Evolutionary conservation across 2,329 filamentous ascomycete species (phyloP), one percentile per base, ranked within the genome.

Genomic region (Xylariaceae sp.): DNA sequence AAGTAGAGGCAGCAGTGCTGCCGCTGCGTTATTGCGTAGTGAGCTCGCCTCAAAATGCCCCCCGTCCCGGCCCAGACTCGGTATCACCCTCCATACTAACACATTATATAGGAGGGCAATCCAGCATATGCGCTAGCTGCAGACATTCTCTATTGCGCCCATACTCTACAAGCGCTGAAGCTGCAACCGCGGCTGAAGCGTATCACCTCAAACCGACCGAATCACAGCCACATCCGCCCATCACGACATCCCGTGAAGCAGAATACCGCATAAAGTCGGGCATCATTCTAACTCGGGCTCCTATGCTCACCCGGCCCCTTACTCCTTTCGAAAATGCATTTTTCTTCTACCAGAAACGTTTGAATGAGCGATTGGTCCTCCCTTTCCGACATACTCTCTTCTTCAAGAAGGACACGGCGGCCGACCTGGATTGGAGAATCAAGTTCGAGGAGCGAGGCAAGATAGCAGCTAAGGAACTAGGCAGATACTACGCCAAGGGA

Each of bases 291-390:
- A 95, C 92, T 44, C 91, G 95, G 23, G 86, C 95, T 46, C 95
- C 95, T 6, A 80, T 96, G 56, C 81, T 99, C 68, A 98, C 95
- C 21, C 89, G 90, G 64, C 81, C 89, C 59, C 87, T 93, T 51
- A 90, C 89, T 32, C 82, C 90, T 12, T 98, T 99, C 75, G 95
- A 99, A 75, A 89, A 91, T 70, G 83, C 93, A 62, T 98, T 89
- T 77, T 96, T 89, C 81, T 92, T 99, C 73, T 99, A 99, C 79
- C 95, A 99, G 78, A 93, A 93, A 68, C 91, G 95, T 14, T 83
- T 99, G 58, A 96, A 98, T 75, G 95, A 99, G 80, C 90, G 95
- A 43, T 82, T 96, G 50, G 87, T 88, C 19, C 83, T 95, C 3
- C 90, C 93, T 1, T 99, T 98, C 74, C 89, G 89, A 54, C 86